Evolutionary conservation across 1,139 yeast genomes (phyloP), one percentile per base, ranked within the genome.

Genomic region (Spathaspora sp.): DNA sequence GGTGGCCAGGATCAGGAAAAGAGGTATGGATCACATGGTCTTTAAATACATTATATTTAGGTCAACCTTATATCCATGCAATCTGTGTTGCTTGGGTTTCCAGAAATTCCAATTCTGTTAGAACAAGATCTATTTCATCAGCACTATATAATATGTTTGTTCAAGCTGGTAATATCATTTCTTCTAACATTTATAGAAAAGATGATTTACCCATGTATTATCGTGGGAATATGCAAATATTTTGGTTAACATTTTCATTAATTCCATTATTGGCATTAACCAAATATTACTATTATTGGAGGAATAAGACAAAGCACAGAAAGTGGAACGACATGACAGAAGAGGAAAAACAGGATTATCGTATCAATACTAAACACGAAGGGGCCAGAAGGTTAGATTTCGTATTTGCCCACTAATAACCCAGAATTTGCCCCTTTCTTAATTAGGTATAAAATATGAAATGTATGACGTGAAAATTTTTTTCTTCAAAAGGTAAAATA

Each of bases 61-160:
- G 81, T 3, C 69, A 69, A 40, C 45, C 45, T 20, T 43, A 39
- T 39, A 39, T 43, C 15, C 45, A 43, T 36, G 45, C 45, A 10
- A 43, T 43, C 31, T 43, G 45, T 43, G 45, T 80, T 39, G 67
- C 81, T 18, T 78, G 85, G 82, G 73, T 78, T 44, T 79, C 85
- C 0, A 60, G 76, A 31, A 82, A 82, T 53, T 70, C 86, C 10
- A 77, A 79, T 53, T 69, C 83, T 7, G 84, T 83, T 24, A 63
- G 81, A 26, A 67, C 78, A 8, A 67, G 89, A 51, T 75, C 86
- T 0, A 80, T 82, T 7, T 71, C 82, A 11, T 39, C 42, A 3
- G 83, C 89, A 0, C 49, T 84, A 36, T 82, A 81, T 60, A 84
- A 84, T 57, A 82, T 84, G 67, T 71, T 70, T 52, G 82, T 79